Evolutionary conservation across 164 flowering plant species (phyloP).

Genomic region (Liquidambar formosana): DNA sequence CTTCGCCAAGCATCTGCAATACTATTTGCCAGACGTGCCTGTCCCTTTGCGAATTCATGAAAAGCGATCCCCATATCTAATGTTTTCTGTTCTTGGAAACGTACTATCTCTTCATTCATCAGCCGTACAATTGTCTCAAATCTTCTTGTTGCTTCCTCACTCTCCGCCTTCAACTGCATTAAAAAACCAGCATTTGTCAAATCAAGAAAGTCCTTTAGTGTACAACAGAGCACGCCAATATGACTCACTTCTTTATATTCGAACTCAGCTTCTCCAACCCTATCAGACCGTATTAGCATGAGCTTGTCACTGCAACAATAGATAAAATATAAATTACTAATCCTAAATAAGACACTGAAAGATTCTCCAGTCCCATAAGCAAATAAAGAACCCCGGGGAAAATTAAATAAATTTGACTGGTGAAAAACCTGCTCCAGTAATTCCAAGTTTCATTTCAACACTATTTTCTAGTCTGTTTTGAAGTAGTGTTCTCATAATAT

Average conservation of each 20-base stretch:
- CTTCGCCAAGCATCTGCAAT: slow-evolving; percentile 91
- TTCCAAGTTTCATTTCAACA: too few relatives aligned
- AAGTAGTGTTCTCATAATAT: too few relatives aligned
- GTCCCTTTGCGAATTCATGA: slow-evolving; percentile 93
- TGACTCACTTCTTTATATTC: slow-evolving; percentile 72
- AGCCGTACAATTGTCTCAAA: slow-evolving; percentile 68
- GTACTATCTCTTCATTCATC: slow-evolving; percentile 83
- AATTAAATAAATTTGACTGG: neutral
- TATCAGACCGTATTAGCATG: slow-evolving; percentile 79
- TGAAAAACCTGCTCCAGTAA: neutral
- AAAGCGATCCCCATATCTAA: slow-evolving; percentile 81
- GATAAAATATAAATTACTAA: neutral
- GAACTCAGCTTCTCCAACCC: slow-evolving; percentile 68
- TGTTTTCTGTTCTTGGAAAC: slow-evolving; percentile 90
- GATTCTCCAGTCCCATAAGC: neutral
- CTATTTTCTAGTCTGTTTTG: too few relatives aligned
- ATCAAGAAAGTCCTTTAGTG: neutral
- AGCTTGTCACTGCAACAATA: slow-evolving; percentile 70
- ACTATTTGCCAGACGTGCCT: slow-evolving; percentile 75
- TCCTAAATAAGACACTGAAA: neutral
- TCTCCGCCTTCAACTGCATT: slow-evolving; percentile 77
- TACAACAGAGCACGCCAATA: neutral
- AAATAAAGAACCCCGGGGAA: neutral
- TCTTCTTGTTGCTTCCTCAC: slow-evolving; percentile 78
- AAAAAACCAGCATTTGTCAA: slow-evolving; percentile 16